Base-by-base conservation (phyloP, 148 eudicot species). In the Rhododendron molle region DNA sequence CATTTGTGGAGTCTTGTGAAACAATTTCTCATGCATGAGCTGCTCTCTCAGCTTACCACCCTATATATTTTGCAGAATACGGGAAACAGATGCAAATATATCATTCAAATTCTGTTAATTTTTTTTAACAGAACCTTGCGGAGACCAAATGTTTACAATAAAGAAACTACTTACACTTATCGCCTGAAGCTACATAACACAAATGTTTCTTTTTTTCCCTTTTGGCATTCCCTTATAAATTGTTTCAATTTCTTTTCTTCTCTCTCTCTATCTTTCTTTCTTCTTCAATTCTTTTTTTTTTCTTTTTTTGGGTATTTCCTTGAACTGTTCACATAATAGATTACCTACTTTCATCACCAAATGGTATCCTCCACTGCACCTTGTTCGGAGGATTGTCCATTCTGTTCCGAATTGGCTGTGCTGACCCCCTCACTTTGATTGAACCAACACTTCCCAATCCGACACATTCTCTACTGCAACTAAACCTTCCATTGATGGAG, bases 361-460 rank as follows among this genome's bases (percentile, higher is more conserved):
- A 89, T 86, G 82, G 72, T 46, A 20, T 52, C 91, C 93, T 89
- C 89, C 78, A 85, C 91, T 88, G 93, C 94, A 92, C 92, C 91
- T 30, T 89, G 87, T 86, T 85, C 86, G 83, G 89, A 91, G 93
- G 93, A 92, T 84, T 67, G 60, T 89, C 86, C 44, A 47, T 44
- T 80, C 56, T 71, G 74, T 82, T 85, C 85, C 46, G 91, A 91
- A 90, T 78, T 84, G 95, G 96, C 90, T 89, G 96, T 85, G 97
- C 84, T 88, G 86, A 85, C 92, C 91, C 87, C 93, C 44, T 92
- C 93, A 84, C 93, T 93, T 94, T 88, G 95, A 92, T 86, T 88
- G 98, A 93, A 95, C 95, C 94, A 91, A 91, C 97, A 90, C 94
- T 91, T 87, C 90, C 93, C 93, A 88, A 87, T 87, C 91, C 97